Base-by-base conservation (phyloP, 2,329 filamentous ascomycete genomes). In the Lecanicillium sp. region DNA sequence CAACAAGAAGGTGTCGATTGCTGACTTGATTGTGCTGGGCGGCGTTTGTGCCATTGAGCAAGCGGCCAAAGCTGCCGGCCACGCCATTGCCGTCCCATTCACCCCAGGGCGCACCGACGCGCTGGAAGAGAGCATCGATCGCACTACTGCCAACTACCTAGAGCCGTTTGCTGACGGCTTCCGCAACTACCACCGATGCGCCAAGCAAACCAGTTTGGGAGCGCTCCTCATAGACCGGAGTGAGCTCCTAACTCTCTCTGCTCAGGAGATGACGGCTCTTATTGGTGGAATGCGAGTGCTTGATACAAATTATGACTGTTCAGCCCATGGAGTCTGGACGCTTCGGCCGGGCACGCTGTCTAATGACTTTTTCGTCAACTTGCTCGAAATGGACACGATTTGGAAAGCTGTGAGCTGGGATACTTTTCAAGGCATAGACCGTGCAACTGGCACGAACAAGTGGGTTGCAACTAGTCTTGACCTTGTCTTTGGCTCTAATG, bases 321-420 rank as follows among this genome's bases (percentile, higher is more conserved):
- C 84, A 0, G 61, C 70, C 20, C 66, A 78, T 49, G 86, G 86
- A 50, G 75, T 90, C 50, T 73, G 90, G 59, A 90, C 86, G 49
- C 72, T 74, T 56, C 73, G 71, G 6, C 82, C 84, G 1, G 86
- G 86, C 35, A 67, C 78, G 56, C 73, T 90, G 58, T 86, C 81
- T 60, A 89, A 87, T 66, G 86, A 90, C 69, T 90, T 88, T 75
- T 90, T 90, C 60, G 77, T 87, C 66, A 89, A 90, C 69, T 73
- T 90, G 2, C 77, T 90, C 20, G 84, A 88, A 59, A 78, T 75
- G 58, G 69, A 67, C 64, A 86, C 77, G 6, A 70, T 67, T 17
- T 90, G 86, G 86, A 58, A 60, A 56, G 27, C 58, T 15, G 67
- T 67, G n/a, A 67, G 65, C 46, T 44, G 30, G n/a, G 84, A 88